phyloP scores from a whole-genome alignment of 208 protist species.

The Leishmania amazonensis region DNA sequence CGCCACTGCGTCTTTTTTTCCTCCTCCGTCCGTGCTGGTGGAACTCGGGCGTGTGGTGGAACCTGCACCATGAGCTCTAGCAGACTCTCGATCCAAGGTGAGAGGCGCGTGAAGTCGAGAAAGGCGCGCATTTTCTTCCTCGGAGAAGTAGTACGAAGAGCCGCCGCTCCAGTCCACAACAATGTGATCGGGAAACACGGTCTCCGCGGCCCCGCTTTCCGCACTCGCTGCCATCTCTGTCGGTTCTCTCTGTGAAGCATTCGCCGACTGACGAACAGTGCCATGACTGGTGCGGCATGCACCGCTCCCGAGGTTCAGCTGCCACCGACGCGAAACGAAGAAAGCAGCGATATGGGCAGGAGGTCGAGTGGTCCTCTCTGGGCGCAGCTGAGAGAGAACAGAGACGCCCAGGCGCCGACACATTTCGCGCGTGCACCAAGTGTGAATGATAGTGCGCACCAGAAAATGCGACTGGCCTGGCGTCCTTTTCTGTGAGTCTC shows the following conservation, averaged over 20 bases:
- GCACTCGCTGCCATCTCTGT: background rate
- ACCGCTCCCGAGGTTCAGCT: background rate
- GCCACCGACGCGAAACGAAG: background rate
- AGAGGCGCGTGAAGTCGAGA: background rate
- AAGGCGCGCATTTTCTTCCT: conserved; percentile 3
- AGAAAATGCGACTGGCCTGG: background rate
- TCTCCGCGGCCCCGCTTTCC: background rate
- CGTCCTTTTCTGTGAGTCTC: background rate
- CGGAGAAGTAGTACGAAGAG: conserved; percentile 16
- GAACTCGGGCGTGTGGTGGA: background rate
- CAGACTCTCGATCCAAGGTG: background rate
- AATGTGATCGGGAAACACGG: background rate
- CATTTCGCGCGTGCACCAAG: background rate
- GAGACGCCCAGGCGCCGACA: background rate
- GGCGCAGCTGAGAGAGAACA: background rate
- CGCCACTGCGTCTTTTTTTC: background rate
- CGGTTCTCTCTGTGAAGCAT: background rate
- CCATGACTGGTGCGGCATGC: background rate
- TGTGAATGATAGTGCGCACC: background rate
- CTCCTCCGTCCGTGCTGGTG: background rate
- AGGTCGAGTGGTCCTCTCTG: background rate
- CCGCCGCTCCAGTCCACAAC: conserved; percentile 10
- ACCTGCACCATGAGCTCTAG: background rate
- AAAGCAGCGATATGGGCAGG: background rate
- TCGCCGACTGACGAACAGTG: background rate